A percentile compares a stretch with the other conserved stretches of the same genome.
Evolutionary conservation across 2,329 filamentous ascomycete species (phyloP).

Genomic region (Fusarium longipes): DNA sequence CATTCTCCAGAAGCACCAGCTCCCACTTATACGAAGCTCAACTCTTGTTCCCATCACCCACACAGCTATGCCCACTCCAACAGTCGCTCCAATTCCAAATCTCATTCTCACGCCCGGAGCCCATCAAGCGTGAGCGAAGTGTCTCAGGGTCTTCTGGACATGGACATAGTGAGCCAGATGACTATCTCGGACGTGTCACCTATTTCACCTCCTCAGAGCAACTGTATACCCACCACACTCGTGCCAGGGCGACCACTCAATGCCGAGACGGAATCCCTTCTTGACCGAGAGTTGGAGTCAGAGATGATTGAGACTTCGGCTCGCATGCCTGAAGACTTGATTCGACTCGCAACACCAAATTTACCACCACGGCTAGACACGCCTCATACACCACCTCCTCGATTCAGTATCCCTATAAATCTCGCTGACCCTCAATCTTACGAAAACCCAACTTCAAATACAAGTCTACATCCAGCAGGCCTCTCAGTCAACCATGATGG

Average conservation of each 20-base stretch:
- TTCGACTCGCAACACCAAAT: slow-evolving; percentile 44
- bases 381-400: slow-evolving; percentile 36
- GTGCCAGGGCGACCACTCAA: slow-evolving; percentile 12
- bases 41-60: slow-evolving; percentile 2
- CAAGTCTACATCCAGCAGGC: slow-evolving; percentile 7
- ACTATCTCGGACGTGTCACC: slow-evolving; percentile 38
- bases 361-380: slow-evolving; percentile 43
- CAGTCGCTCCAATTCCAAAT: slow-evolving; percentile 7
- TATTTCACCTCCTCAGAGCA: slow-evolving; percentile 25
- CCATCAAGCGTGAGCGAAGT: slow-evolving; percentile 39
- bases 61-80: neutral
- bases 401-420: slow-evolving; percentile 17
- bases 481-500: slow-evolving; percentile 38
- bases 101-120: slow-evolving; percentile 29
- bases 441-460: neutral
- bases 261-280: slow-evolving; percentile 35
- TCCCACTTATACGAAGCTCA: slow-evolving; percentile 36
- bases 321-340: slow-evolving; percentile 33
- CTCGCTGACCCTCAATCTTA: slow-evolving; percentile 17
- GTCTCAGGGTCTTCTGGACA: slow-evolving; percentile 36
- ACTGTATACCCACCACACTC: slow-evolving; percentile 16
- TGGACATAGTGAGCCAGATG: slow-evolving; percentile 32
- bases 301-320: slow-evolving; percentile 23
- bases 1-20: slow-evolving; percentile 35
- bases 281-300: slow-evolving; percentile 25